Evolutionary conservation across 345 rosid genomes (phyloP).

Genomic region (Abelmoschus esculentus): DNA sequence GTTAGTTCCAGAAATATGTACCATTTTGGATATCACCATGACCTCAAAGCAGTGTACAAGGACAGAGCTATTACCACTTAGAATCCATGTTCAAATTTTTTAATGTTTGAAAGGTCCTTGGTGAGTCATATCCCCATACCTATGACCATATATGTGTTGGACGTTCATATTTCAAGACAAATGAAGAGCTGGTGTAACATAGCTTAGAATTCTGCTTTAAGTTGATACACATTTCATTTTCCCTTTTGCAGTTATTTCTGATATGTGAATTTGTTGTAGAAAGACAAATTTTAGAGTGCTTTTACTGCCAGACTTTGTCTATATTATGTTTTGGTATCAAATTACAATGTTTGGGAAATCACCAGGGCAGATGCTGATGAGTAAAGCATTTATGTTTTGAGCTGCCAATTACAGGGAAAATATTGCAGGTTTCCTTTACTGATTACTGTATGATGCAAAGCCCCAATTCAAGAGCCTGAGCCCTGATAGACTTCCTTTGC

Average conservation of each 20-base stretch:
- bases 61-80: constrained; percentile 12
- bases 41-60: constrained; percentile 28
- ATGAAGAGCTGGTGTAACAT: too few species aligned
- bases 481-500: too few species aligned
- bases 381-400: too few species aligned
- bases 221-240: constrained; percentile 19
- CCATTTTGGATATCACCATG: constrained; percentile 21
- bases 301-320: not conserved
- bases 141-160: too few species aligned
- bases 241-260: too few species aligned
- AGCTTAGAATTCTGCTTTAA: constrained; percentile 18
- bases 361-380: too few species aligned
- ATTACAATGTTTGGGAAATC: too few species aligned
- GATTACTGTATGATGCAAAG: not conserved
- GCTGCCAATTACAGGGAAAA: not conserved
- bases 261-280: too few species aligned
- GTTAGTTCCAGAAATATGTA: constrained; percentile 45
- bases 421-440: not conserved
- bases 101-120: too few species aligned
- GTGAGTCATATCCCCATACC: too few species aligned
- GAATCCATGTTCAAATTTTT: not conserved
- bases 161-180: too few species aligned
- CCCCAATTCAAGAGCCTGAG: not conserved
- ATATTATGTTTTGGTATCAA: too few species aligned
- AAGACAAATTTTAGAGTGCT: not conserved